phyloP scores from a whole-genome alignment of 129 eudicot species.

The Calendula officinalis region DNA sequence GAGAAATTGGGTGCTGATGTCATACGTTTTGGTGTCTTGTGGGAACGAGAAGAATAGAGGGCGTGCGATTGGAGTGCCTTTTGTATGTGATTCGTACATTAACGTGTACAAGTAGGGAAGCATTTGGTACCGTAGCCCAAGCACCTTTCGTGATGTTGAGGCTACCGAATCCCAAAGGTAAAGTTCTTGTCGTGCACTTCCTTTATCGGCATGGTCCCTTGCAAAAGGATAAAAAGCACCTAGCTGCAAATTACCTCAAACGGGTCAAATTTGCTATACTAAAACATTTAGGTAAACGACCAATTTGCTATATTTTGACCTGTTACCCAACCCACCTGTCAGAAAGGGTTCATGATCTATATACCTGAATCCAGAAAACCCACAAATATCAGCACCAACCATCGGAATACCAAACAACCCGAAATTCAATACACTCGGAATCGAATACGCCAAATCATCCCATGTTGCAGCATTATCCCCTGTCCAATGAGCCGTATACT shows the following conservation, averaged over 20 bases:
- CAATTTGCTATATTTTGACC: no score
- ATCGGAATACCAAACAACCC: conserved; percentile 78
- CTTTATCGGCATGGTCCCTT: conserved; percentile 58
- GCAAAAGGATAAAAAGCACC: conserved; percentile 95
- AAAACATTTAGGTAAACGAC: no score
- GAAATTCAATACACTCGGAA: conserved; percentile 60
- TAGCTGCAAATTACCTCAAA: conserved; percentile 36
- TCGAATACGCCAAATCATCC: conserved; percentile 74
- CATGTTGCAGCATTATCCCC: conserved; percentile 86
- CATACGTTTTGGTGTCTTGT: conserved; percentile 58
- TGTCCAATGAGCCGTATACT: conserved; percentile 81
- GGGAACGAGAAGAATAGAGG: conserved; percentile 87
- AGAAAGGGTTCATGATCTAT: neutral
- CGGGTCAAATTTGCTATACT: no score
- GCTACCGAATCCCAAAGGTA: conserved; percentile 84
- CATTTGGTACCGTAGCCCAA: conserved; percentile 68
- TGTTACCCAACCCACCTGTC: neutral
- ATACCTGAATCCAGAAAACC: conserved; percentile 85
- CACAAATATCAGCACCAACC: conserved; percentile 91
- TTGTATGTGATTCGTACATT: conserved; percentile 64
- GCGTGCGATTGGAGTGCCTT: conserved; percentile 77
- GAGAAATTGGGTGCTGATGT: conserved; percentile 67
- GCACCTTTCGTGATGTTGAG: conserved; percentile 62
- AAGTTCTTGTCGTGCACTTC: conserved; percentile 60
- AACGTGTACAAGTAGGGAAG: conserved; percentile 79